phyloP scores from a whole-genome alignment of 148 eudicot genomes.

The Rhododendron simsii region DNA sequence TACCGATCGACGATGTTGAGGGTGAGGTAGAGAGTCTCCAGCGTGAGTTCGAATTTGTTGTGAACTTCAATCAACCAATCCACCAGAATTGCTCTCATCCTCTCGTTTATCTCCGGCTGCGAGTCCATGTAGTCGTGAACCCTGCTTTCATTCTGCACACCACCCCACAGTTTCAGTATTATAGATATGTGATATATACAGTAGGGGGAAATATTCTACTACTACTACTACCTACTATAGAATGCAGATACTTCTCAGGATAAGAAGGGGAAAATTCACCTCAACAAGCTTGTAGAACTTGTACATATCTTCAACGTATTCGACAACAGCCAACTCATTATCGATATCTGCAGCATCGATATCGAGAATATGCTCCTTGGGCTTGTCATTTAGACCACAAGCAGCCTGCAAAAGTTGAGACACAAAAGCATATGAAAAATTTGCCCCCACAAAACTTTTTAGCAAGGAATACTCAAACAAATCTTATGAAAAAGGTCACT shows the following conservation, averaged over 20 bases:
- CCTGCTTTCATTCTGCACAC: constrained; percentile 35
- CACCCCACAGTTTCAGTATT: background rate
- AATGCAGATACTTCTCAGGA: background rate
- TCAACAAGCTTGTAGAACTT: constrained; percentile 53
- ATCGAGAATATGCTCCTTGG: constrained; percentile 31
- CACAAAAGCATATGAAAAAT: background rate
- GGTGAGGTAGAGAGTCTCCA: constrained; percentile 54
- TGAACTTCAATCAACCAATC: constrained; percentile 70
- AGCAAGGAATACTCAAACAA: background rate
- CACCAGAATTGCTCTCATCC: constrained; percentile 53
- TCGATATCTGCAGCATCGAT: constrained; percentile 57
- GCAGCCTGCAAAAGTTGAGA: constrained; percentile 28
- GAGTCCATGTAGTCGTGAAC: constrained; percentile 41
- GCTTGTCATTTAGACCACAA: constrained; percentile 34
- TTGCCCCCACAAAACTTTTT: background rate
- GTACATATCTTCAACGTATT: constrained; percentile 61
- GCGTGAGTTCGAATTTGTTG: constrained; percentile 49
- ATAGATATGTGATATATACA: background rate
- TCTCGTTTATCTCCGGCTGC: constrained; percentile 50
- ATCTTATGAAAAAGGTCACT: background rate
- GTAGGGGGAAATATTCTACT: too few relatives aligned
- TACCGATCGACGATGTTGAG: constrained; percentile 46
- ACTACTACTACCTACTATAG: background rate
- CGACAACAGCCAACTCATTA: constrained; percentile 55
- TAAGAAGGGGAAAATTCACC: constrained; percentile 16